phyloP scores from a whole-genome alignment of 2,329 filamentous ascomycete genomes.

The Geosmithia flava region DNA sequence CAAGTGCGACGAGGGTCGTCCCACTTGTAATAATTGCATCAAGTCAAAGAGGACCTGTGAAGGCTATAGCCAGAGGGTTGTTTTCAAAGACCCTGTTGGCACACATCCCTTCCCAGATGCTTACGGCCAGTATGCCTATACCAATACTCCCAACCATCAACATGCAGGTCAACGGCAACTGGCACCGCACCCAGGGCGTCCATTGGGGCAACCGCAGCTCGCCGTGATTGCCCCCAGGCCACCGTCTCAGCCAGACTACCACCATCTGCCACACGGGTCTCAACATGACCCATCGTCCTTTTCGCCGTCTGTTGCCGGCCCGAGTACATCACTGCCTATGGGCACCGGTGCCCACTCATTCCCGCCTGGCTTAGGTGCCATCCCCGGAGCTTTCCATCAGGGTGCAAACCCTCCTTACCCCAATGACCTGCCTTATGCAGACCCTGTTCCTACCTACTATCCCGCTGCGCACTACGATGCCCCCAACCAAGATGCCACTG shows the following conservation, averaged over 20 bases:
- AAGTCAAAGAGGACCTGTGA: constrained; percentile 78
- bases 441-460: neutral
- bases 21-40: constrained; percentile 72
- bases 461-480: neutral
- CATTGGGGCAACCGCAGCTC: constrained; percentile 23
- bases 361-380: neutral
- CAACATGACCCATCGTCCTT: neutral
- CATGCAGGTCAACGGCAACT: constrained; percentile 8
- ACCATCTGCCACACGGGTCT: constrained; percentile 12
- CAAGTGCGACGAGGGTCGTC: constrained; percentile 88
- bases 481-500: neutral
- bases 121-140: constrained; percentile 28
- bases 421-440: neutral
- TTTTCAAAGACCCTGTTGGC: constrained; percentile 63
- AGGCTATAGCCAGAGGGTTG: constrained; percentile 69
- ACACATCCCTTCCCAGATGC: constrained; percentile 29
- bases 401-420: neutral
- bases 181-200: constrained; percentile 20
- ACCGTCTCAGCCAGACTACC: constrained; percentile 20
- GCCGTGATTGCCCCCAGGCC: constrained; percentile 40
- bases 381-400: neutral
- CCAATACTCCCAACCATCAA: constrained; percentile 19
- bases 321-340: constrained; percentile 4
- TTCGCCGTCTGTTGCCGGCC: neutral
- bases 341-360: neutral